Evolutionary conservation across 352 stramenopile species (phyloP), one percentile per base, ranked within the genome.

Genomic region (Phytophthora vignae): DNA sequence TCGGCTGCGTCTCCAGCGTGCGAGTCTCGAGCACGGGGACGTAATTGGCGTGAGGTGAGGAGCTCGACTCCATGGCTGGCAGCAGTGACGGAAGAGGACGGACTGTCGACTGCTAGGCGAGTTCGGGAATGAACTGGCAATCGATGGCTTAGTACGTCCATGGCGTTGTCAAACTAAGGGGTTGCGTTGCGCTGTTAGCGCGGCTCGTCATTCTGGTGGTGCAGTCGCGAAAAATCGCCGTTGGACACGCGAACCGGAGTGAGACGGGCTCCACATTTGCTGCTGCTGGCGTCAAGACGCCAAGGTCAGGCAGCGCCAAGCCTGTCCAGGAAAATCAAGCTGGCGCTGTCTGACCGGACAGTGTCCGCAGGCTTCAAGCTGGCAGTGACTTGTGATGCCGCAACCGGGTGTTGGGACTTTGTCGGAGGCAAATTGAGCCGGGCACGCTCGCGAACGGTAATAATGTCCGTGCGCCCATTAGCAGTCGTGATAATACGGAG

Each of bases 1-100:
- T 64, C 17, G 25, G 8, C 27, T 54, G 40, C 7, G 40, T 48
- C 40, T 48, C 40, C 40, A 48, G 40, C 14, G 40, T 19, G 15
- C n/a, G 40, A 14, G 10, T 14, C 42, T 64, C 40, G 6, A 46
- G 25, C 57, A 64, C 57, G 19, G 57, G 40, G 21, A 64, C 57
- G 57, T 64, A 64, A 44, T 64, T 15, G 21, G 56, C 33, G 9
- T 42, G 56, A 1, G 56, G 56, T 8, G 57, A 64, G 12, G 38
- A 27, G 9, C 22, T 42, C 17, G 57, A 17, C 14, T 61, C 55
- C 40, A 53, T 63, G 21, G 8, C 21, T 17, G 56, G 25, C 19
- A 33, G 49, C 21, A 40, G 33, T 40, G 49, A 9, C 1, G 22
- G 22, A 25, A n/a, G 22, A 29, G 2, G 19, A 55, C 49, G 15